A percentile compares a stretch with the other conserved stretches of the same genome.
phyloP scores from a whole-genome alignment of 2,329 filamentous ascomycete species.

The Fusarium redolens region DNA sequence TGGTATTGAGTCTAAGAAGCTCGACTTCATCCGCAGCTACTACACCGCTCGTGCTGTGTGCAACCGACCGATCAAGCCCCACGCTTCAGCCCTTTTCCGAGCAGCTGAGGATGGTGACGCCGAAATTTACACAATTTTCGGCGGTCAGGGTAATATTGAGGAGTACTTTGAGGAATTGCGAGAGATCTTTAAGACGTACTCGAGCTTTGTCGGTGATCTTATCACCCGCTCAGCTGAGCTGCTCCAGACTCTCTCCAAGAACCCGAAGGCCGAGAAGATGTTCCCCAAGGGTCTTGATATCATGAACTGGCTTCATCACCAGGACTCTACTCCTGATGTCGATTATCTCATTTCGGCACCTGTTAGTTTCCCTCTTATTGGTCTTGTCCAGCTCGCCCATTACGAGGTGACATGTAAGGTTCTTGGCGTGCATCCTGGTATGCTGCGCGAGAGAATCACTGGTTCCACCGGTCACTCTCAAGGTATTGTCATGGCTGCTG shows the following conservation, averaged over 20 bases:
- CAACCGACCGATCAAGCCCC: constrained; percentile 87
- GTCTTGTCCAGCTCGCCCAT: constrained; percentile 94
- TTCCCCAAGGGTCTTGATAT: constrained; percentile 98
- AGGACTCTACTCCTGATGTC: constrained; percentile 89
- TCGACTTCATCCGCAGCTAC: constrained; percentile 89
- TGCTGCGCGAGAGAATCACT: constrained; percentile 83
- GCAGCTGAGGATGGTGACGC: constrained; percentile 87
- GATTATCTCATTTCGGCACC: constrained; percentile 96
- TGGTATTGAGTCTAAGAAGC: constrained; percentile 93
- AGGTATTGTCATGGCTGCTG: constrained; percentile 92
- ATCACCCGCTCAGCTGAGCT: constrained; percentile 84
- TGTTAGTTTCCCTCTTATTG: constrained; percentile 95
- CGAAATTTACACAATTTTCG: constrained; percentile 92
- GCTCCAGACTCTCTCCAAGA: constrained; percentile 84
- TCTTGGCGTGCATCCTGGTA: constrained; percentile 87
- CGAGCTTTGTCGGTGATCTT: constrained; percentile 88
- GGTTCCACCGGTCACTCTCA: constrained; percentile 97
- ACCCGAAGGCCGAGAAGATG: constrained; percentile 90
- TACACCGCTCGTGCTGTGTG: constrained; percentile 87
- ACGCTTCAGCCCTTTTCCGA: constrained; percentile 92
- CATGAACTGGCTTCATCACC: constrained; percentile 90
- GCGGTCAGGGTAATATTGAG: constrained; percentile 98
- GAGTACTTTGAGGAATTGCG: constrained; percentile 99
- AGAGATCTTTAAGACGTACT: constrained; percentile 90
- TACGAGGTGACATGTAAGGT: constrained; percentile 95